Base-by-base conservation (phyloP, 2,329 filamentous ascomycete species). In the Boeremia exigua region DNA sequence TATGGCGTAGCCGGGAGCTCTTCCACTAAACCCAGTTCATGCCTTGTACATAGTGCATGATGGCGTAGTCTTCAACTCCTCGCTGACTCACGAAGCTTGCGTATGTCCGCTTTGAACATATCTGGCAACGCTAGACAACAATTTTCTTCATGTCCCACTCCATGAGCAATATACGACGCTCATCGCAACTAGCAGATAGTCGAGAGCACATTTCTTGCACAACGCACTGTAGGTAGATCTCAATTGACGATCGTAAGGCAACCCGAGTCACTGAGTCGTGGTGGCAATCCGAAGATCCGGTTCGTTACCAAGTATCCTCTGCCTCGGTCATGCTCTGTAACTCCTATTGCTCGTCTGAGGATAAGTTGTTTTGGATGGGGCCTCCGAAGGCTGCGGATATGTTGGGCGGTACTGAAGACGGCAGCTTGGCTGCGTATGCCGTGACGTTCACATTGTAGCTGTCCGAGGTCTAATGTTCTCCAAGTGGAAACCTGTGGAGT, bases 381-480 rank as follows among this genome's bases (percentile, higher is more conserved):
- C 34, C 4, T 17, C 10, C 32, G 27, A 37, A n/a, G 19, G n/a
- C 17, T 39, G 19, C 38, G 15, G 43, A 12, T 27, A 25, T 12
- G 11, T 38, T 17, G 27, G 29, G 32, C 19, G 14, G 19, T 23
- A 45, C 19, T 25, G 33, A 48, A 27, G 48, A 39, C 23, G 25
- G 29, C 53, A 46, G 15, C 19, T 38, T 51, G n/a, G 42, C 47
- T 56, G 48, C 53, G 42, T 38, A 38, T 37, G 47, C 42, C 9
- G 42, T 56, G 53, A 56, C 53, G 53, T 56, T 47, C 48, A 37
- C 43, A 51, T 43, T 27, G 43, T 38, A 17, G 25, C 30, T 37
- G 43, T 36, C 42, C 47, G 27, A 51, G 32, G 30, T 51, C 36
- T 11, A 45, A 54, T 38, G 23, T 32, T 28, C 32, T 48, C 45